phyloP scores from a whole-genome alignment of 192 early-diverging fungal species.

The Umbelopsis vinacea region DNA sequence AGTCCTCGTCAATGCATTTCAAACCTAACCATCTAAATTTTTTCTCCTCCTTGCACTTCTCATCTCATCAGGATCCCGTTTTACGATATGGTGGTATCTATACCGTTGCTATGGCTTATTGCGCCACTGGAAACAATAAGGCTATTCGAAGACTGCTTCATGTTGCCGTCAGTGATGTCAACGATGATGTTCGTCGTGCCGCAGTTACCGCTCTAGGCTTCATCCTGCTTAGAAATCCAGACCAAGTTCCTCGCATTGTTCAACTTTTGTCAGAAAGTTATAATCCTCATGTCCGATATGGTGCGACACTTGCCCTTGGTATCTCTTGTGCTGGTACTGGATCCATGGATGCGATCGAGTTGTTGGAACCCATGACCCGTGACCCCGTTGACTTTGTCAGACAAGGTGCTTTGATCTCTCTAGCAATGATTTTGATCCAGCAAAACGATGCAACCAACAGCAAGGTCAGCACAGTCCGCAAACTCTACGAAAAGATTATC shows the following conservation, averaged over 20 bases:
- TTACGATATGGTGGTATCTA: slow-evolving; percentile 97
- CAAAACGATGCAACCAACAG: slow-evolving; percentile 86
- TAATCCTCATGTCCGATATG: slow-evolving; percentile 98
- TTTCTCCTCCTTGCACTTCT: neutral
- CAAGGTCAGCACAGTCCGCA: slow-evolving; percentile 84
- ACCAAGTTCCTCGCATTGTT: slow-evolving; percentile 98
- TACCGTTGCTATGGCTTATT: slow-evolving; percentile 97
- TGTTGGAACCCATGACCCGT: slow-evolving; percentile 97
- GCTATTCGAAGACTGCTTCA: slow-evolving; percentile 94
- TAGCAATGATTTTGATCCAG: slow-evolving; percentile 95
- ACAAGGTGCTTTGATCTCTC: slow-evolving; percentile 94
- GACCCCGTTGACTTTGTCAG: slow-evolving; percentile 97
- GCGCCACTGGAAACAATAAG: slow-evolving; percentile 97
- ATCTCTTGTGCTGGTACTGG: slow-evolving; percentile 98
- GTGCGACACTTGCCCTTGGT: slow-evolving; percentile 93
- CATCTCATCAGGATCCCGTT: slow-evolving; percentile 74
- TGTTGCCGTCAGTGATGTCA: slow-evolving; percentile 97
- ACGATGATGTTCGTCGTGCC: slow-evolving; percentile 99
- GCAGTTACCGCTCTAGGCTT: slow-evolving; percentile 97
- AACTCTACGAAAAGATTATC: slow-evolving; percentile 88
- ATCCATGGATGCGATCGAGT: slow-evolving; percentile 83
- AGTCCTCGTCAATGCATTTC: no score
- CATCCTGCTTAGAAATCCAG: slow-evolving; percentile 87
- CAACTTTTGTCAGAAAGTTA: slow-evolving; percentile 97
- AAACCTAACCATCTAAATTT: no score